phyloP scores from a whole-genome alignment of 2,329 filamentous ascomycete species.

The Aspergillus sp. region DNA sequence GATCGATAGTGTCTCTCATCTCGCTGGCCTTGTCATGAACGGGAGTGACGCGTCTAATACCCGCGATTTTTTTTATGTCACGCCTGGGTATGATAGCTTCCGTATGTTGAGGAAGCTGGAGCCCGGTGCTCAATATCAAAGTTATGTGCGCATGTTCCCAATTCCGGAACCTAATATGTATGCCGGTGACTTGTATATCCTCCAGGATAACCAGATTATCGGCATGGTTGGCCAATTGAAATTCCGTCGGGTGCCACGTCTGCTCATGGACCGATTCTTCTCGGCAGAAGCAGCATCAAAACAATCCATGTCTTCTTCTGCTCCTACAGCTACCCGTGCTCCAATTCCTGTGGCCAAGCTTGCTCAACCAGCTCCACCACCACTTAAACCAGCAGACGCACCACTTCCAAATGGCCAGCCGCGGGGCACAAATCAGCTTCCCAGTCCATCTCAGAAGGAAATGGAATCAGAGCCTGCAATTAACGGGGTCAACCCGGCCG shows the following conservation, averaged over 20 bases:
- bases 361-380: not conserved
- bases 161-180: conserved; percentile 32
- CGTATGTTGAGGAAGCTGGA: conserved; percentile 26
- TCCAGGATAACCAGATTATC: conserved; percentile 34
- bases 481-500: not conserved
- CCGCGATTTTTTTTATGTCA: conserved; percentile 33
- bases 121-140: conserved; percentile 27
- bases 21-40: conserved; percentile 38
- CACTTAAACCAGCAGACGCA: not conserved
- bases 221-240: conserved; percentile 31
- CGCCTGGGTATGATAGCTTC: conserved; percentile 32
- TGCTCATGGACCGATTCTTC: conserved; percentile 23
- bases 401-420: not conserved
- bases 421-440: not conserved
- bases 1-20: conserved; percentile 40
- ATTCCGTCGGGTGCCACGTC: conserved; percentile 34
- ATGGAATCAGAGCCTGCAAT: not conserved
- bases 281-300: conserved; percentile 3
- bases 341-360: not conserved
- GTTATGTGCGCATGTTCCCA: conserved; percentile 34
- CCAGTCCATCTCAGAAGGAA: not conserved
- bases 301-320: not conserved
- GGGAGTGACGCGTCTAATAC: conserved; percentile 25
- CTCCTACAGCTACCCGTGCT: not conserved
- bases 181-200: conserved; percentile 41